These are phyloP conservation scores for Backusella liffmaniae DNA, from an alignment of 192 early-diverging fungal species.

Conservation along the genomic window DNA sequence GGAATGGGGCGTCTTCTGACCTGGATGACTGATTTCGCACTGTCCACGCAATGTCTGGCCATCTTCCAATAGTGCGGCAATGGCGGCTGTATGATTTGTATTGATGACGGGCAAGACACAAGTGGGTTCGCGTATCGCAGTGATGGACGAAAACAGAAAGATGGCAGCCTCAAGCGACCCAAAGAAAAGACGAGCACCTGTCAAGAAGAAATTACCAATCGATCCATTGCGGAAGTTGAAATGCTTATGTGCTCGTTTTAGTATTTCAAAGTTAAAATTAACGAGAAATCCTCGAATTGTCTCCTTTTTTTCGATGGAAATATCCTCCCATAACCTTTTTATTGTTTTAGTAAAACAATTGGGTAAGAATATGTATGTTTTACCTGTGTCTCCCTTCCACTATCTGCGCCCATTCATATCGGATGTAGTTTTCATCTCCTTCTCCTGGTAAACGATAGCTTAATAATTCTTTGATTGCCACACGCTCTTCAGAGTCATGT, in stretches of 20 bases:
- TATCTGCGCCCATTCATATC: constrained; percentile 70
- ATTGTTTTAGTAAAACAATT: not conserved
- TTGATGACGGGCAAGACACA: constrained; percentile 68
- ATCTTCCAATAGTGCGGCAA: constrained; percentile 67
- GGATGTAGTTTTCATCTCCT: constrained; percentile 54
- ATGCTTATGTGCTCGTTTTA: constrained; percentile 56
- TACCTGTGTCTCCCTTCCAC: constrained; percentile 72
- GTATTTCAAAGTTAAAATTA: constrained; percentile 65
- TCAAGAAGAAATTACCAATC: constrained; percentile 81
- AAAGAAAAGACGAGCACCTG: constrained; percentile 75
- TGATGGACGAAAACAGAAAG: constrained; percentile 71
- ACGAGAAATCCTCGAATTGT: constrained; percentile 73
- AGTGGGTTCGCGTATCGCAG: constrained; percentile 61
- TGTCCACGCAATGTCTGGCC: constrained; percentile 65
- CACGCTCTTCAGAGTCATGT: constrained; percentile 47
- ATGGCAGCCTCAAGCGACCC: constrained; percentile 68
- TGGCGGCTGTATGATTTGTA: constrained; percentile 61
- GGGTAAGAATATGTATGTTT: no score
- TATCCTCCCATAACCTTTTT: constrained; percentile 46
- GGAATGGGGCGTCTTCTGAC: not conserved
- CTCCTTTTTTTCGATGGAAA: constrained; percentile 56
- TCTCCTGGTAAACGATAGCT: constrained; percentile 65
- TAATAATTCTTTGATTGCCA: constrained; percentile 66
- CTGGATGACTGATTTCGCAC: constrained; percentile 76
- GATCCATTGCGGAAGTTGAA: constrained; percentile 75